Evolutionary conservation across 345 rosid species (phyloP), one percentile per base, ranked within the genome.

Genomic region (Populus davidiana): DNA sequence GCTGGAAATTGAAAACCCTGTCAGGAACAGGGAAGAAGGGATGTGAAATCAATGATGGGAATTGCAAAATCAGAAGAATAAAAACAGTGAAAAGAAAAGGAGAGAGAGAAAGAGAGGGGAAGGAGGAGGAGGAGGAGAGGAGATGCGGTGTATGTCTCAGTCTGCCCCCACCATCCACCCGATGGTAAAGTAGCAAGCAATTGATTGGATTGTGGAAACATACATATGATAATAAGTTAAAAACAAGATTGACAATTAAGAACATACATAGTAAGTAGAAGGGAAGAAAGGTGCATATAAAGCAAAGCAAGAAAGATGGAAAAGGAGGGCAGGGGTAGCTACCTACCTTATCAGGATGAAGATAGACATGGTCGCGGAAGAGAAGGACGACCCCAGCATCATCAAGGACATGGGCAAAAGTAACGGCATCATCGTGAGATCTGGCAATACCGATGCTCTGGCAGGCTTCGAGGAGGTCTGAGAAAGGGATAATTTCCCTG

Each of bases 311-410:
- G 63, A 59, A 23, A n/a, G 14, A 41, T 61, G n/a, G 12, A 36
- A 64, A 4, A 35, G 5, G 43, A 64, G 61, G 36, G 47, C 38
- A 29, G 27, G 63, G 41, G 4, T 69, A 23, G 47, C 4, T 69
- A 96, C 98, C 98, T 93, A 96, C 99, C 98, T 96, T 96, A 33
- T 91, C 90, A 8, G 99, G 99, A 65, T 93, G 92, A 36, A 96
- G 91, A 80, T 88, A 90, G 67, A 93, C 97, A 85, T 87, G 90
- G 81, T 96, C 94, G 5, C 99, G 90, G 73, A 91, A 93, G 75
- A 93, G 92, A 77, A 96, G 92, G 14, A 93, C 70, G 36, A 91
- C 92, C 10, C 97, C 98, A 8, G 99, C 95, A 5, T 96, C 97
- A 43, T 96, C 99, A 2, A 96, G 96, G 31, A 88, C 88, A 7